Evolutionary conservation across 2,329 filamentous ascomycete genomes (phyloP).

Genomic region (Alternaria triticimaculans): DNA sequence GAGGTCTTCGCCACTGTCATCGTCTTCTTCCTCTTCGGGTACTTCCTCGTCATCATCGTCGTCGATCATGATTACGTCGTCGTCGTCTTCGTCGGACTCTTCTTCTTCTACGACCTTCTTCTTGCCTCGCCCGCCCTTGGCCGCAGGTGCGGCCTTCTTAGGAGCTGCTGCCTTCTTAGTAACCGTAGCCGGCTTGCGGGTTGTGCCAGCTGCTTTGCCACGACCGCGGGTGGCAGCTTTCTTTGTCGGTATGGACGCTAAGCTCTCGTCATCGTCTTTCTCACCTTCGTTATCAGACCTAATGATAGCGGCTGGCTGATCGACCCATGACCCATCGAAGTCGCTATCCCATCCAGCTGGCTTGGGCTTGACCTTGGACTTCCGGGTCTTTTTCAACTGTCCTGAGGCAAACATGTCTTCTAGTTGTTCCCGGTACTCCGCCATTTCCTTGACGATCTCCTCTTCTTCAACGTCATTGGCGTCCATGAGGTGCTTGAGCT

Average conservation of each 20-base stretch:
- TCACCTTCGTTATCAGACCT: constrained; percentile 58
- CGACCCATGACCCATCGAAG: constrained; percentile 83
- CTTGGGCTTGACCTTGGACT: constrained; percentile 71
- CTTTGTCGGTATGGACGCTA: constrained; percentile 42
- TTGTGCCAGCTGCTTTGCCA: constrained; percentile 50
- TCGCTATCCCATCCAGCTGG: constrained; percentile 90
- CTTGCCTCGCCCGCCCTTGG: constrained; percentile 50
- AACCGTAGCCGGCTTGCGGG: constrained; percentile 33
- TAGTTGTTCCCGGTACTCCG: constrained; percentile 70
- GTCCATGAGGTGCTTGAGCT: constrained; percentile 53
- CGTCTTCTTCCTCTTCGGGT: constrained; percentile 23
- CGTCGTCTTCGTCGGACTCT: constrained; percentile 49
- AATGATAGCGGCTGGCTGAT: constrained; percentile 72
- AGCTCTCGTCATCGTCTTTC: constrained; percentile 48
- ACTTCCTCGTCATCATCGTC: constrained; percentile 54
- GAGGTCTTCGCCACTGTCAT: constrained; percentile 56
- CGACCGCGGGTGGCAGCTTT: constrained; percentile 55
- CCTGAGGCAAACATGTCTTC: constrained; percentile 76
- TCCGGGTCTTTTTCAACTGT: constrained; percentile 62
- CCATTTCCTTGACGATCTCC: constrained; percentile 76
- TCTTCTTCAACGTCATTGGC: constrained; percentile 71
- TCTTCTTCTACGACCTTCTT: constrained; percentile 50
- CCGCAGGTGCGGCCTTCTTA: constrained; percentile 45
- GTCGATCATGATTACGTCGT: constrained; percentile 53
- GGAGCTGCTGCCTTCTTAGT: constrained; percentile 40